Conservation (phyloP, 352 stramenopile species). For the Phytophthora syringae region DNA sequence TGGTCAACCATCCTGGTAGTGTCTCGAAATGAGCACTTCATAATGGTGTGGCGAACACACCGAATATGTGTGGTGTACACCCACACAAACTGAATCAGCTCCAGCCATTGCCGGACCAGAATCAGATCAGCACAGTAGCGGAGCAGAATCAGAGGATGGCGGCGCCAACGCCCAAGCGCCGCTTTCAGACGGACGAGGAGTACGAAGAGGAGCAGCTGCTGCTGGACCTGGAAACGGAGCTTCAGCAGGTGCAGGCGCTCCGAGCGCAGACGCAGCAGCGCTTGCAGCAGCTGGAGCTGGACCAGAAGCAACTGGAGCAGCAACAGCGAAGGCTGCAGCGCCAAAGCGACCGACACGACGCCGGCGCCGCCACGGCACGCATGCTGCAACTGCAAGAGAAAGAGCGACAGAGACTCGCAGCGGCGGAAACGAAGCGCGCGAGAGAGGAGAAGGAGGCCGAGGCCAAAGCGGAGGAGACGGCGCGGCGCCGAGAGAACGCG, state of each 20-base stretch:
- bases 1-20: constrained; percentile 12
- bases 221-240: constrained; percentile 49
- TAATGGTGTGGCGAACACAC: neutral
- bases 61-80: constrained; percentile 1
- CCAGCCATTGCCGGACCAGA: constrained; percentile 10
- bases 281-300: constrained; percentile 42
- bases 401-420: constrained; percentile 43
- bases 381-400: constrained; percentile 73
- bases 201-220: constrained; percentile 48
- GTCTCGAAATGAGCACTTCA: too few species aligned
- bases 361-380: constrained; percentile 48
- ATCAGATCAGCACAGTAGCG: too few species aligned
- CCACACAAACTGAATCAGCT: constrained; percentile 3
- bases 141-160: constrained; percentile 20
- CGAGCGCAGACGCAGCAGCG: constrained; percentile 48
- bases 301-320: constrained; percentile 55
- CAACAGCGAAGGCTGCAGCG: constrained; percentile 43
- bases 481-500: constrained; percentile 42
- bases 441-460: constrained; percentile 38
- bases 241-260: constrained; percentile 55
- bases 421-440: constrained; percentile 24
- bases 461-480: constrained; percentile 37
- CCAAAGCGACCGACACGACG: constrained; percentile 37
- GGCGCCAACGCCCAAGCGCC: constrained; percentile 6
- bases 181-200: constrained; percentile 41